These are phyloP conservation scores for Cicer arietinum DNA, from an alignment of 306 rosid species.

Conservation along the genomic window DNA sequence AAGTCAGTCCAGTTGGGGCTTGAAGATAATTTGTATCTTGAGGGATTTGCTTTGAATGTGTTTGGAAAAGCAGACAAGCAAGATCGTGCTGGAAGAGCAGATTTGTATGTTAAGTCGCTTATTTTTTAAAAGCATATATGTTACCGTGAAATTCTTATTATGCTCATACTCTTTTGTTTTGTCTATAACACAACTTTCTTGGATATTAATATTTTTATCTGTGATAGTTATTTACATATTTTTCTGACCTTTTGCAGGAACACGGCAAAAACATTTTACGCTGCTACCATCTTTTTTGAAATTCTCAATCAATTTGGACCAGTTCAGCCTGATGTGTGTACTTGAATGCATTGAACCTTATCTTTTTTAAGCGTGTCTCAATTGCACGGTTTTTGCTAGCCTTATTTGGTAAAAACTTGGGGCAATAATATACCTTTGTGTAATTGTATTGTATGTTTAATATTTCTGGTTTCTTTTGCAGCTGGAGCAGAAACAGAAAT, in stretches of 20 bases:
- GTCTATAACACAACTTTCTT: neutral
- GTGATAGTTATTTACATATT: slow-evolving; percentile 19
- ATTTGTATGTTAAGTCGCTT: slow-evolving; percentile 62
- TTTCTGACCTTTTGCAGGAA: slow-evolving; percentile 60
- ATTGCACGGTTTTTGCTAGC: slow-evolving; percentile 1
- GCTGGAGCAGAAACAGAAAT: slow-evolving; percentile 99
- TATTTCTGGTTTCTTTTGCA: slow-evolving; percentile 52
- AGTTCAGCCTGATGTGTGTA: slow-evolving; percentile 89
- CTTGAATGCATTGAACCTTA: slow-evolving; percentile 36
- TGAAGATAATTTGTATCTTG: slow-evolving; percentile 85
- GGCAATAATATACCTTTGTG: slow-evolving; percentile 22
- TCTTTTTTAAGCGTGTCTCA: slow-evolving; percentile 25
- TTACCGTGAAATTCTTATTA: neutral
- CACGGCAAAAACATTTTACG: slow-evolving; percentile 99
- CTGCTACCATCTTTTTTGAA: slow-evolving; percentile 99
- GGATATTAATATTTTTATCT: slow-evolving; percentile 8
- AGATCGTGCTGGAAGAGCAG: slow-evolving; percentile 95
- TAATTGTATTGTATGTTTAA: slow-evolving; percentile 28
- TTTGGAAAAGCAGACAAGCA: slow-evolving; percentile 97
- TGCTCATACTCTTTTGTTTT: neutral
- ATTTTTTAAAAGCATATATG: neutral
- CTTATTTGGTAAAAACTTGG: slow-evolving; percentile 27
- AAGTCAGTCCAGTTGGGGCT: slow-evolving; percentile 81
- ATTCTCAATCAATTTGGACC: slow-evolving; percentile 86
- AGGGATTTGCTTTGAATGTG: slow-evolving; percentile 94